Conservation (phyloP, 495 filamentous ascomycete species). For the Patellaria atrata region DNA sequence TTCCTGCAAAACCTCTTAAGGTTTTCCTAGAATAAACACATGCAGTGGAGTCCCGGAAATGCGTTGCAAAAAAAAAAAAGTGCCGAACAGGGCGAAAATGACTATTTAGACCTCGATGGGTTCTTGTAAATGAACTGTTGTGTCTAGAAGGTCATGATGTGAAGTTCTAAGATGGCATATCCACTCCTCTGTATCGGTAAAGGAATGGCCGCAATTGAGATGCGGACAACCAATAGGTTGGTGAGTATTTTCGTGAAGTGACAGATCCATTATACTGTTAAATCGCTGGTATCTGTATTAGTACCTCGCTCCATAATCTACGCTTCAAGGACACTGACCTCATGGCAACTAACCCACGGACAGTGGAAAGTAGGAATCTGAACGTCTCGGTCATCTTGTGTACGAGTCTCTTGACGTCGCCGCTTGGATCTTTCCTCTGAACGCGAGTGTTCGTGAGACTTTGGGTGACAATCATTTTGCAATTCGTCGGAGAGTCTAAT, state of each 20-base stretch:
- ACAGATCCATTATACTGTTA: conserved; percentile 7
- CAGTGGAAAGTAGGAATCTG: conserved; percentile 9
- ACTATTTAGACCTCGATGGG: no score
- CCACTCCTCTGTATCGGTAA: conserved; percentile 10
- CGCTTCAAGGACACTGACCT: conserved; percentile 10
- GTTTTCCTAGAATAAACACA: no score
- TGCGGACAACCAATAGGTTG: conserved; percentile 10
- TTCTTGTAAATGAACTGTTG: no score
- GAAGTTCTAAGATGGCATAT: conserved; percentile 8
- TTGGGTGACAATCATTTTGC: no score
- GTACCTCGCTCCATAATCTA: not conserved
- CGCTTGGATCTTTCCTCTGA: no score
- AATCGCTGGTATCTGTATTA: conserved; percentile 6
- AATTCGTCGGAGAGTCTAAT: no score
- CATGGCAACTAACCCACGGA: conserved; percentile 16
- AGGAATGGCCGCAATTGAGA: conserved; percentile 5
- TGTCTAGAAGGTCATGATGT: conserved; percentile 15
- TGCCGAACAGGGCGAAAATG: no score
- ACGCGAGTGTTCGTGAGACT: no score
- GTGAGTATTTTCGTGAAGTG: conserved; percentile 4
- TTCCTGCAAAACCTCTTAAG: no score
- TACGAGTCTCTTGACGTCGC: no score
- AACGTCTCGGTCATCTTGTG: conserved; percentile 2
- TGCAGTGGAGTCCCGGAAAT: no score
- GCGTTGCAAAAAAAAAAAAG: no score